phyloP scores from a whole-genome alignment of 2,329 filamentous ascomycete genomes.

The Diaporthe destruens region DNA sequence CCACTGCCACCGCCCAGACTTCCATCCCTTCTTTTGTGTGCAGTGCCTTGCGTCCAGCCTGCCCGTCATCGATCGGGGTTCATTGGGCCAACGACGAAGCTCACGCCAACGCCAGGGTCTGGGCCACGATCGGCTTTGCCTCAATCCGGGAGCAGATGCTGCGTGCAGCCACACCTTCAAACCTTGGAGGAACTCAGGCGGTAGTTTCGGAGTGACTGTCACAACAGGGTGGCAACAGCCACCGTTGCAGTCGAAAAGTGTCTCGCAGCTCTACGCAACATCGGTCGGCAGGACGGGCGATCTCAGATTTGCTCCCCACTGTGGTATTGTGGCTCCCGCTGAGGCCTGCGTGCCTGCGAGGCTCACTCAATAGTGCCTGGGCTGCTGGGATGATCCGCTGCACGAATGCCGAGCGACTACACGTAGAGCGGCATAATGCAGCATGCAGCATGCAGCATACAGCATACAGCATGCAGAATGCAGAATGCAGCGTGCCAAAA shows the following conservation, averaged over 20 bases:
- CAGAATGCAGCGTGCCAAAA: constrained; percentile 1
- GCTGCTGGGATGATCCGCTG: constrained; percentile 4
- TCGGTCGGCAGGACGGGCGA: constrained; percentile 25
- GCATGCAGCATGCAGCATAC: no score
- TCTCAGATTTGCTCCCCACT: constrained; percentile 30
- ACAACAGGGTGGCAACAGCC: constrained; percentile 6
- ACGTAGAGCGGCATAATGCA: constrained; percentile 1
- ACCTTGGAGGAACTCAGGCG: neutral
- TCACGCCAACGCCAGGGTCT: neutral
- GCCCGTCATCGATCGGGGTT: constrained; percentile 5
- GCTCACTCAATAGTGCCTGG: neutral
- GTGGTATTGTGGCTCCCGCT: constrained; percentile 7
- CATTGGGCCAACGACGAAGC: neutral
- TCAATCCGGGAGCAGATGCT: neutral
- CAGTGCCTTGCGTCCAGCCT: neutral
- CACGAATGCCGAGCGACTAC: neutral
- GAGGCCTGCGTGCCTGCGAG: neutral
- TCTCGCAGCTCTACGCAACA: constrained; percentile 24
- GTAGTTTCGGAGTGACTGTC: constrained; percentile 21
- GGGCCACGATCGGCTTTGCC: neutral
- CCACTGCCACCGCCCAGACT: neutral
- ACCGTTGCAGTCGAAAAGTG: constrained; percentile 24
- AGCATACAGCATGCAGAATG: constrained; percentile 13
- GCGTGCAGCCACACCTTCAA: constrained; percentile 7
- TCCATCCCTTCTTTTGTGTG: neutral